Base-by-base conservation (phyloP, 192 early-diverging fungal species). In the Backusella tuberculispora region DNA sequence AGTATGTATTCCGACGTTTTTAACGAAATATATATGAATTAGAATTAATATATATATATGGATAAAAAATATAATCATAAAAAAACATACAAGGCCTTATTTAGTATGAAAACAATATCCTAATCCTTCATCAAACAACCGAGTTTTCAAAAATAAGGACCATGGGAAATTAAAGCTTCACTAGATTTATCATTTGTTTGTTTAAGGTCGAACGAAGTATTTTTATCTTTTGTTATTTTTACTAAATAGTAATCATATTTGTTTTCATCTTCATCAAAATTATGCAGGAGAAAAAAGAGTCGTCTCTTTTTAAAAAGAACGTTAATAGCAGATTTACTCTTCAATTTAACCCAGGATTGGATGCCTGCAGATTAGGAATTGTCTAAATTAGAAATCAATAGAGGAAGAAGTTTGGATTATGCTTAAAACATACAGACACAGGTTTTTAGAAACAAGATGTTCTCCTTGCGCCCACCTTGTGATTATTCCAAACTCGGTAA, bases 371-470 rank as follows among this genome's bases (percentile, higher is more conserved):
- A 60, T 19, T 24, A 60, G 53, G 21, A 60, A 60, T 26, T 60
- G 26, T 60, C 53, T 26, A 24, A 60, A 60, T 26, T 60, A 60
- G 21, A 60, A 60, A 1, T 60, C 24, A 26, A 24, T 60, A 60
- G 53, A 26, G 26, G 0, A 60, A 19, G 21, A 60, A 60, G 21
- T 19, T 26, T 60, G 53, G 19, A 26, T 60, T 60, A 60, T 60
- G 53, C 53, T 60, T 24, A 60, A 60, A 60, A 60, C 53, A 60
- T 60, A 60, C 53, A 60, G 53, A 60, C 53, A 60, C 53, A 60
- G 53, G 53, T 60, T 60, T 60, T 60, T 60, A 24, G 53, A 60
- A 60, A 60, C 53, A 60, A 60, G 53, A 60, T 60, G 53, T 12
- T 60, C 53, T 60, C 53, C 53, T 60, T 60, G 24, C 53, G 53